Evolutionary conservation across 106 monocot species (phyloP).

Genomic region (Allium cepa): DNA sequence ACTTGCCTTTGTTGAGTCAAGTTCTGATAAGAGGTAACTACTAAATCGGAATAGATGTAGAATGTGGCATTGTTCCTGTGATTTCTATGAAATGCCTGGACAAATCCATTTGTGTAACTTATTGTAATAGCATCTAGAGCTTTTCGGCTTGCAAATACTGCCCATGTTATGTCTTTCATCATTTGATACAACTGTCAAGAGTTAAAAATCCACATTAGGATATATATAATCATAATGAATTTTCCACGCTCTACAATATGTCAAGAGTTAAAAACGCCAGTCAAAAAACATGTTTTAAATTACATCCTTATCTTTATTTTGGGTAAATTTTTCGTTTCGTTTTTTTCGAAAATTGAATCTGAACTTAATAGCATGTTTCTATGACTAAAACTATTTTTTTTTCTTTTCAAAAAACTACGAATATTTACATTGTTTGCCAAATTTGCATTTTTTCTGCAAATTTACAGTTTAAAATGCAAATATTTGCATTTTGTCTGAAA

Average conservation of each 20-base stretch:
- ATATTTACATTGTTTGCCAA: background rate
- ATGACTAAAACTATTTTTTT: background rate
- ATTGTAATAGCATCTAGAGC: slow-evolving; percentile 44
- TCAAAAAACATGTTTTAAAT: no score
- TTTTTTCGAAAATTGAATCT: no score
- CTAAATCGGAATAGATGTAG: slow-evolving; percentile 39
- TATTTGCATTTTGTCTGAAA: no score
- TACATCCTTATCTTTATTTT: no score
- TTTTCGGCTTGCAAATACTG: slow-evolving; percentile 51
- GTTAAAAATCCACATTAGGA: background rate
- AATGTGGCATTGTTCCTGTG: slow-evolving; percentile 34
- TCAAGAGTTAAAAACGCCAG: no score
- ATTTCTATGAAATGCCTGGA: slow-evolving; percentile 59
- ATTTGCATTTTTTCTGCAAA: no score
- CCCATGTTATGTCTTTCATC: slow-evolving; percentile 58
- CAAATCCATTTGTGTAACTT: slow-evolving; percentile 43
- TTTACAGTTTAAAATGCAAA: no score
- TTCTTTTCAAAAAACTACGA: background rate
- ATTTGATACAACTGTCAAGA: slow-evolving; percentile 35
- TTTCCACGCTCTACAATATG: no score
- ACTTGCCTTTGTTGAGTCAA: slow-evolving; percentile 5
- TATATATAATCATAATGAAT: no score
- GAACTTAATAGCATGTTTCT: no score
- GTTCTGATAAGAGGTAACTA: slow-evolving; percentile 9
- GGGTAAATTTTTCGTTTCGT: no score